Base-by-base conservation (phyloP, 257 asterid species). In the Scutellaria minor region DNA sequence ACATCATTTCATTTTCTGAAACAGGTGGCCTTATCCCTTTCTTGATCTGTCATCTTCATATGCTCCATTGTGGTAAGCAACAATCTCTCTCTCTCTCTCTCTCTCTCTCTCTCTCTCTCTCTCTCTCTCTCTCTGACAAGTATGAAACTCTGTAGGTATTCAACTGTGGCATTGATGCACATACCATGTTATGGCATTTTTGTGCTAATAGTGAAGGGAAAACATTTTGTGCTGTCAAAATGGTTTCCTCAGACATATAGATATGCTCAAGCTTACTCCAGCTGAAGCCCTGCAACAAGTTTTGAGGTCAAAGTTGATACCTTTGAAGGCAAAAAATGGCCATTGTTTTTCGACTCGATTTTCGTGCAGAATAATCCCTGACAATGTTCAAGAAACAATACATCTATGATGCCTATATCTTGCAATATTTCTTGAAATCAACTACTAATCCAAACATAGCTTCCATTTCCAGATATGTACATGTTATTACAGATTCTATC, bases 21-120 rank as follows among this genome's bases (percentile, higher is more conserved):
- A 74, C 95, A 94, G 97, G 97, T 94, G 97, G 99, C 93, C 99
- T 31, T 94, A 94, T 75, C 97, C 97, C 10, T 89, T 94, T 78
- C 99, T 94, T 68, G 97, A 94, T 80, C 68, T 94, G 71, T 87
- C 96, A 66, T 91, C 96, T 71, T 79, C 96, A 69, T 86, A 87
- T 76, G 80, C 99, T 72, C 97, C 99, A 64, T 65, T 94, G 54
- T 94, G 97, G 99, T 94, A 94, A 66, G 87, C 72, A 41, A 22
- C 1, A 89, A 63, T 79, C 74, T 40, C 7, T 18, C 37, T 58
- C 55, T 18, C 18, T 78, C 74, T 40, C 7, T 18, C 37, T 58
- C 55, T 9, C 9, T 20, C 35, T 79, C 72, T 40, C 7, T 18
- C 37, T 58, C 55, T 9, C 9, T 20, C 35, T 15, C 53, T 10